Evolutionary conservation across 768 basidiomycete species (phyloP), one percentile per base, ranked within the genome.

Genomic region (Rhodotorula paludigena): DNA sequence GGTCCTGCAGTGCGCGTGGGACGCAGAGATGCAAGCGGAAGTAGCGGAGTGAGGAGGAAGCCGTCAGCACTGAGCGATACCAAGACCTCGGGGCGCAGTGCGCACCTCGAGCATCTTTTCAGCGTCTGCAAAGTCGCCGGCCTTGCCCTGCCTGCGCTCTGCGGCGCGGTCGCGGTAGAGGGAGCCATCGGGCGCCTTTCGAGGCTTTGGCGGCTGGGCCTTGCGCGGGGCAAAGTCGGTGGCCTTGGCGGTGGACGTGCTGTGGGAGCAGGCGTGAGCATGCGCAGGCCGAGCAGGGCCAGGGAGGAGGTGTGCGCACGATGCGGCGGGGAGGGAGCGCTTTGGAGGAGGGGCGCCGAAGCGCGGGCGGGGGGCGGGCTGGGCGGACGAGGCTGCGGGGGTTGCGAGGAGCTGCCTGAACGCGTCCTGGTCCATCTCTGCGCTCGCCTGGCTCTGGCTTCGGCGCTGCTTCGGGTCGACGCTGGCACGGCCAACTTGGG

Each of bases 131-230:
- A 85, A 90, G 73, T 91, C 89, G 71, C 85, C 85, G 21, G 82
- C 86, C 54, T 80, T 79, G 3, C 89, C 90, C 10, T 76, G 78
- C 38, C 89, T 81, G 55, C 89, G 82, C 75, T 92, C 89, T 5
- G 85, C 81, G 20, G 89, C 89, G 51, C 89, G 84, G 77, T 92
- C 86, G 39, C 88, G 84, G 74, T 90, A 91, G 68, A 80, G 81
- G 25, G 77, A 67, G 30, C 54, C 57, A 23, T 54, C 39, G 0
- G 58, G 48, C 1, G 39, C 57, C 48, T 63, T 64, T 48, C 62
- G 57, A n/a, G 41, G 54, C 32, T 63, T 63, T 3, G 21, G 20
- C 21, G 20, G 41, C 23, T 49, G 53, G 16, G 36, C 21, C 21
- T 53, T 57, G n/a, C 90, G 83, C 18, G 90, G 90, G 74, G 90